Base-by-base conservation (phyloP, 2,329 filamentous ascomycete species). In the Septoria petroselini region DNA sequence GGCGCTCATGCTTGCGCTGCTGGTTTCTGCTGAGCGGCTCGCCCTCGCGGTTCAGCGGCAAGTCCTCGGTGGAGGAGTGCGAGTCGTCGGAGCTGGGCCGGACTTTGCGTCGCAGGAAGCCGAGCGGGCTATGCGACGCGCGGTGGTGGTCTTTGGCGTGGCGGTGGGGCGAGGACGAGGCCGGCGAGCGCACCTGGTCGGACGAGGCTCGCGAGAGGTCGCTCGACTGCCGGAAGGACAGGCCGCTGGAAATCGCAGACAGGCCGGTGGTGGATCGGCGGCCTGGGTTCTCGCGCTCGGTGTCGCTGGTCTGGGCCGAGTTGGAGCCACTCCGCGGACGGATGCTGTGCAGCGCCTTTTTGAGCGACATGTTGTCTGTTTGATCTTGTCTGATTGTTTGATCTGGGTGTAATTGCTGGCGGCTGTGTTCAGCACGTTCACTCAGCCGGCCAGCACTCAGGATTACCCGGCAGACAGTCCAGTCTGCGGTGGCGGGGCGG, bases 21-120 rank as follows among this genome's bases (percentile, higher is more conserved):
- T 77, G 75, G 54, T 74, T 74, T 50, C 69, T 70, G 54, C 73
- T 76, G 69, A 76, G 71, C 39, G 68, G 68, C 62, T 76, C 73
- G 45, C 73, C 75, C 18, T 76, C 72, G 38, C 73, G 67, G 63
- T 76, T 76, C 56, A 77, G 66, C 14, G 73, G 73, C 19, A 66
- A 48, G 43, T 68, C 65, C 53, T 67, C 65, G 29, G 64, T 67
- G 15, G 62, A 65, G 15, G 65, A 67, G 43, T 62, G 60, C 4
- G 65, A 67, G 43, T 62, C 62, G 35, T 64, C 62, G 7, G 65
- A 68, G 39, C 57, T 56, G 19, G 48, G 42, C 7, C 62, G 53
- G 7, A 60, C 50, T 50, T 67, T 68, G 41, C 64, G 61, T 34
- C 62, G 53, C 34, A 68, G 55, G 19, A 65, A 59, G 18, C 64